Conservation (phyloP, 2,329 filamentous ascomycete species). For the Venturia pyrina region DNA sequence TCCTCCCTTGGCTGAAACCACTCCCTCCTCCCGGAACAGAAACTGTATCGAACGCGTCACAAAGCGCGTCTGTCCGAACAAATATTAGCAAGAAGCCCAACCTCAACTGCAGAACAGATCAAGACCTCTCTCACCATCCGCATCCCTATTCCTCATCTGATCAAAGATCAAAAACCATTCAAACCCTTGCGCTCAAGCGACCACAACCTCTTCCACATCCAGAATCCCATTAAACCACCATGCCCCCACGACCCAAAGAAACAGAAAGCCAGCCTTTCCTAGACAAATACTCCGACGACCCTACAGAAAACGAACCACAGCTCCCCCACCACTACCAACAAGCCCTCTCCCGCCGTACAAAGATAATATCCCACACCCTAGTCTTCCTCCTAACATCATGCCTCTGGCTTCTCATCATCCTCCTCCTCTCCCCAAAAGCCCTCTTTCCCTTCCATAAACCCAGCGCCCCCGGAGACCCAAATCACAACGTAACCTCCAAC, state of each 20-base stretch:
- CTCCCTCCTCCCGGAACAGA: not conserved
- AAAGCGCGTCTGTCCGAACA: not conserved
- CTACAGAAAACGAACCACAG: not conserved
- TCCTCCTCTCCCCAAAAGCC: not conserved
- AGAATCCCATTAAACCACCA: not conserved
- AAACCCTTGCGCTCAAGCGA: not conserved
- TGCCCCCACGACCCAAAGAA: not conserved
- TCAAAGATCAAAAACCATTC: not conserved
- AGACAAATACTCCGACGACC: not conserved
- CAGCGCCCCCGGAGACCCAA: not conserved
- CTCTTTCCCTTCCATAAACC: not conserved
- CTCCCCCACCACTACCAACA: not conserved
- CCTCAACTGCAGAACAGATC: not conserved
- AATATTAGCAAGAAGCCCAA: not conserved
- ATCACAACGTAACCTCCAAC: conserved; percentile 9
- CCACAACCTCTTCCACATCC: not conserved
- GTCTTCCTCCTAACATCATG: conserved; percentile 10
- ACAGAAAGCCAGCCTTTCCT: conserved; percentile 9
- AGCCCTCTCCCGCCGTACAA: not conserved
- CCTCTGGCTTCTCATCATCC: conserved; percentile 4
- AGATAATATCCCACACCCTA: not conserved
- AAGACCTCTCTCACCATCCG: too few relatives aligned
- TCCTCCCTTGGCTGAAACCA: not conserved
- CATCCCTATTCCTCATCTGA: too few relatives aligned
- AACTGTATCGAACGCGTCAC: not conserved